Evolutionary conservation across 305 asterid species (phyloP), one percentile per base, ranked within the genome.

Genomic region (Fraxinus sp.): DNA sequence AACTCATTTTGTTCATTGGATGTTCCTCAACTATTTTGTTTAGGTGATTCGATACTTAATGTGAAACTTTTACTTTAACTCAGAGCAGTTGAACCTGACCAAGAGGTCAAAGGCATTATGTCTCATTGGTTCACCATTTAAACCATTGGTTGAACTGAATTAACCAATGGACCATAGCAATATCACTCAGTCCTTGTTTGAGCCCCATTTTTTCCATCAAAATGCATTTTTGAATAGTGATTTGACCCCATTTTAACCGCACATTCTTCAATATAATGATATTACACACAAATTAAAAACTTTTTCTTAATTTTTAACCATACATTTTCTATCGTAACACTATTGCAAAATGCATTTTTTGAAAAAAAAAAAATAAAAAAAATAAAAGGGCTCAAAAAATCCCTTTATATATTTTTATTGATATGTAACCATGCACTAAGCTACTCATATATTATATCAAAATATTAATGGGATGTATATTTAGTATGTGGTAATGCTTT

Each of bases 11-110:
- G 73, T 78, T 55, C 20, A 24, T 78, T 55, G 16, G 37, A 44
- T 5, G 73, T 64, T 30, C 77, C 22, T 46, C 77, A 62, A 32
- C 26, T 14, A 28, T 78, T 68, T 18, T 57, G 68, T 78, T 36
- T 13, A 76, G 78, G 71, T 82, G 80, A 68, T 82, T 22, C 35
- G 16, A 22, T 74, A 75, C 26, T 82, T 85, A 20, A 41, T 62
- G n/a, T 24, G 14, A 76, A 14, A n/a, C 76, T 28, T 73, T 0
- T 76, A 5, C 77, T 82, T 28, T 52, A 20, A 20, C 30, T 13
- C 71, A 35, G 32, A 70, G 37, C 66, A 66, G 62, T 3, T 28
- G 79, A 79, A 57, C 77, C 52, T 30, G 77, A 78, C 28, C 39
- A 14, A 76, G 74, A 78, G 55, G 37, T 62, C 70, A 74, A 73